Conservation (phyloP, 495 filamentous ascomycete species). For the Annulohypoxylon nitens region DNA sequence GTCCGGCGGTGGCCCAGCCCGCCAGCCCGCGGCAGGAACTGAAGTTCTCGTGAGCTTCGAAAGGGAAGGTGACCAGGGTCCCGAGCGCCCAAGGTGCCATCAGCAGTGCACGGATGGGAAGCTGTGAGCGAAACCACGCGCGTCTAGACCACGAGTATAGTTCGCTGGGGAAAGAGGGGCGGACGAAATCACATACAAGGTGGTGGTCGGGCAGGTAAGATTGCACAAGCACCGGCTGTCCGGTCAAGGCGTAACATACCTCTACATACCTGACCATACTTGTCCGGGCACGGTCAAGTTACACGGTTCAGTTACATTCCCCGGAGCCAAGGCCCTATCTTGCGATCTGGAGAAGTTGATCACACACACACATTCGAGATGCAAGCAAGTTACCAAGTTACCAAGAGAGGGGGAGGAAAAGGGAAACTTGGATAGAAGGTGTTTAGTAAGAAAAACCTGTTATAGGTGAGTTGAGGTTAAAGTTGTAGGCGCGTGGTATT, state of each 20-base stretch:
- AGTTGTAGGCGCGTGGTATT: constrained; percentile 38
- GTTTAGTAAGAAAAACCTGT: constrained; percentile 13
- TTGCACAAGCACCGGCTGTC: constrained; percentile 23
- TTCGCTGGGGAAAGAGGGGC: neutral
- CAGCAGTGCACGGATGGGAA: constrained; percentile 36
- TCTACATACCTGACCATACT: constrained; percentile 13
- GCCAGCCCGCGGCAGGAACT: constrained; percentile 38
- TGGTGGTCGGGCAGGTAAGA: constrained; percentile 24
- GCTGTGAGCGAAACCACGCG: constrained; percentile 34
- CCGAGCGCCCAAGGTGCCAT: constrained; percentile 38
- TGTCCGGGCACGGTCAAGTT: constrained; percentile 35
- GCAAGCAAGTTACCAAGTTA: neutral
- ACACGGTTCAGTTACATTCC: constrained; percentile 39
- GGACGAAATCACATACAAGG: neutral
- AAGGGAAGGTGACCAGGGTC: constrained; percentile 47
- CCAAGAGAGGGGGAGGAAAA: neutral
- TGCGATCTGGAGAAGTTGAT: constrained; percentile 30
- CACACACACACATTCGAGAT: neutral
- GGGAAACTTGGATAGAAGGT: neutral
- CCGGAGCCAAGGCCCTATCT: constrained; percentile 35
- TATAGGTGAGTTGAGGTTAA: constrained; percentile 27
- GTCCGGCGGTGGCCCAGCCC: constrained; percentile 32
- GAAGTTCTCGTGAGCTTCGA: constrained; percentile 47
- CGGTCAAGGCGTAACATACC: constrained; percentile 11
- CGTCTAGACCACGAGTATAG: constrained; percentile 45